A percentile compares a stretch with the other conserved stretches of the same genome.
These are phyloP conservation scores for Acephala macrosclerotiorum DNA, from an alignment of 2,329 filamentous ascomycete species.

Conservation along the genomic window DNA sequence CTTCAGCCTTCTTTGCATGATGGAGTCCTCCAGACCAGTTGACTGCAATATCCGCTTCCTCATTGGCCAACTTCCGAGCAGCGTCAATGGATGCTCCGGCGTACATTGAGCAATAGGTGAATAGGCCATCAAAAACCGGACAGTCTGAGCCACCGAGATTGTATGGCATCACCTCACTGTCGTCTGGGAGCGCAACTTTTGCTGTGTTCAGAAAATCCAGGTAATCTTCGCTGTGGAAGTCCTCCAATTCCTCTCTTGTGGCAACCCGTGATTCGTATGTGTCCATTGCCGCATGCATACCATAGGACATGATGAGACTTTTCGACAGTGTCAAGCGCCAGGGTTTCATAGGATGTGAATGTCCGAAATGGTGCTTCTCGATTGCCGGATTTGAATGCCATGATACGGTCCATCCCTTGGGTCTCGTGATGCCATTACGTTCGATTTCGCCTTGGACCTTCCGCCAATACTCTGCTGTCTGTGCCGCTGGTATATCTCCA, in stretches of 20 bases:
- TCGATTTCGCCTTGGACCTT: constrained; percentile 44
- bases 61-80: constrained; percentile 84
- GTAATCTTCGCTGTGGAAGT: constrained; percentile 90
- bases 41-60: constrained; percentile 93
- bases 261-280: constrained; percentile 86
- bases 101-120: constrained; percentile 94
- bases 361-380: constrained; percentile 96
- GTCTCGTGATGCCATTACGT: constrained; percentile 75
- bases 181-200: constrained; percentile 69
- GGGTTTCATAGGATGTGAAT: constrained; percentile 98
- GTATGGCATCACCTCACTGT: constrained; percentile 70
- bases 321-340: constrained; percentile 97
- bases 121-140: constrained; percentile 94
- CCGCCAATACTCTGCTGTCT: constrained; percentile 37
- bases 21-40: constrained; percentile 98
- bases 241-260: constrained; percentile 84
- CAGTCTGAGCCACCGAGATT: constrained; percentile 93
- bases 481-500: constrained; percentile 36
- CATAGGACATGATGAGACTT: constrained; percentile 91
- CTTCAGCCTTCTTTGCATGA: constrained; percentile 93
- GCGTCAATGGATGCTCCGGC: constrained; percentile 91
- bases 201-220: constrained; percentile 85
- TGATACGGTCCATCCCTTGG: constrained; percentile 88
- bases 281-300: constrained; percentile 97
- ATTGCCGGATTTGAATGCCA: constrained; percentile 96